These are phyloP conservation scores for Anastatica hierochuntica DNA, from an alignment of 345 rosid species.

Conservation along the genomic window DNA sequence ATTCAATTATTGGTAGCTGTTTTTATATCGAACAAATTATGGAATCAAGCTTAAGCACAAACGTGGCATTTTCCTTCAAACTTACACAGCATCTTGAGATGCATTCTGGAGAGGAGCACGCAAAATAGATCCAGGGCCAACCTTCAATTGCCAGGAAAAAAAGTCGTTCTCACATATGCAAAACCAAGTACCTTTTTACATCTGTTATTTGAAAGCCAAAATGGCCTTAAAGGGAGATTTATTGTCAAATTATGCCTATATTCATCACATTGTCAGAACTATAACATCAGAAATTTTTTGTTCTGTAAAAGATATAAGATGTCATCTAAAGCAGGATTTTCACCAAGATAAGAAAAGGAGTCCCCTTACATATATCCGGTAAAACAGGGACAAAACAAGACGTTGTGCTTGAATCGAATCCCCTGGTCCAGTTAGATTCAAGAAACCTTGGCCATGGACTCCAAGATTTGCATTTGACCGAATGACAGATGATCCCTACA, in stretches of 20 bases:
- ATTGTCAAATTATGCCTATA: neutral
- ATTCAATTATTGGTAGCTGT: slow-evolving; percentile 4
- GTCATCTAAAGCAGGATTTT: neutral
- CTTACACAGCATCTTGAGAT: slow-evolving; percentile 78
- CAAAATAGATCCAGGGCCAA: slow-evolving; percentile 85
- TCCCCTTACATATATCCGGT: slow-evolving; percentile 73
- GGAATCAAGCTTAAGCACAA: slow-evolving; percentile 9
- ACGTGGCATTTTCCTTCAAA: slow-evolving; percentile 14
- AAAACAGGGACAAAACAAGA: slow-evolving; percentile 84
- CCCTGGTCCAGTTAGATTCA: slow-evolving; percentile 90
- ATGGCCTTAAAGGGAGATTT: neutral
- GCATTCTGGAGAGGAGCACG: slow-evolving; percentile 86
- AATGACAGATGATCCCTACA: slow-evolving; percentile 85
- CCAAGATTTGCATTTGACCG: slow-evolving; percentile 93
- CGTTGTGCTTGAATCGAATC: slow-evolving; percentile 90
- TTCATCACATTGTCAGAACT: slow-evolving; percentile 5
- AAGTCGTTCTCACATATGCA: slow-evolving; percentile 1
- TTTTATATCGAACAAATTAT: neutral
- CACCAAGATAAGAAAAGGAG: slow-evolving; percentile 7
- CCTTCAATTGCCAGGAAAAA: slow-evolving; percentile 39
- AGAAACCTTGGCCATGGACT: slow-evolving; percentile 93
- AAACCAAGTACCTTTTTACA: slow-evolving; percentile 5
- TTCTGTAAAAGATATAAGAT: no score
- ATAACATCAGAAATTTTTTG: neutral
- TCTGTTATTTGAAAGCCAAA: slow-evolving; percentile 6